Evolutionary conservation across 2,329 filamentous ascomycete genomes (phyloP), one percentile per base, ranked within the genome.

Genomic region (Pseudocercospora eumusae): DNA sequence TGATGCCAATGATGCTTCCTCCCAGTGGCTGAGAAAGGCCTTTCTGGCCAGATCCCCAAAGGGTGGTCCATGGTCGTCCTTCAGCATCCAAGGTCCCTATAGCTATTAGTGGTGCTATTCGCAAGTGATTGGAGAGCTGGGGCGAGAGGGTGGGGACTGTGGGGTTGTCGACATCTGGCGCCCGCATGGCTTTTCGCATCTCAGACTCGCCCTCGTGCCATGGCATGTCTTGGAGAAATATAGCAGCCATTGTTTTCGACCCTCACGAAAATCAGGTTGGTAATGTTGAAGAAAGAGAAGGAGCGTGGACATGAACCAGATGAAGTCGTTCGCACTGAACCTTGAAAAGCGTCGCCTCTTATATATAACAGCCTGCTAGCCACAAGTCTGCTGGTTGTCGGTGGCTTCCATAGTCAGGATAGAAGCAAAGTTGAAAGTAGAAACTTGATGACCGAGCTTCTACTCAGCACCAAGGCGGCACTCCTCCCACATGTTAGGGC

Each of bases 61-160:
- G 65, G 0, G 89, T 89, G 15, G 88, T 89, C 91, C 91, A 96
- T 1, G 89, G 90, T 20, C 84, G 79, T 1, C 83, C 83, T 20
- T 86, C 70, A 2, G 77, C 75, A 70, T 95, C 91, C 1, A 93
- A 76, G 0, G 89, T 85, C 0, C 91, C 91, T 18, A 96, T 76
- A 0, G 90, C 90, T 13, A 95, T 79, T 7, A 95, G 79, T 0
- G 90, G 86, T 0, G 86, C 87, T 15, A 77, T 77, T 56, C 83
- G 80, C 2, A 92, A 80, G 64, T 90, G 83, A 64, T 81, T 78
- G 1, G 81, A 84, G 21, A 88, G 87, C 15, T 84, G 80, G 4
- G 81, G 79, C 0, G 86, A 86, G 1, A 95, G 81, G 57, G 85
- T 86, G 0, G 82, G 79, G 0, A 82, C 76, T 0, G 89, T 92